Conservation (phyloP, 495 filamentous ascomycete species). For the Umbilicaria muhlenbergii region DNA sequence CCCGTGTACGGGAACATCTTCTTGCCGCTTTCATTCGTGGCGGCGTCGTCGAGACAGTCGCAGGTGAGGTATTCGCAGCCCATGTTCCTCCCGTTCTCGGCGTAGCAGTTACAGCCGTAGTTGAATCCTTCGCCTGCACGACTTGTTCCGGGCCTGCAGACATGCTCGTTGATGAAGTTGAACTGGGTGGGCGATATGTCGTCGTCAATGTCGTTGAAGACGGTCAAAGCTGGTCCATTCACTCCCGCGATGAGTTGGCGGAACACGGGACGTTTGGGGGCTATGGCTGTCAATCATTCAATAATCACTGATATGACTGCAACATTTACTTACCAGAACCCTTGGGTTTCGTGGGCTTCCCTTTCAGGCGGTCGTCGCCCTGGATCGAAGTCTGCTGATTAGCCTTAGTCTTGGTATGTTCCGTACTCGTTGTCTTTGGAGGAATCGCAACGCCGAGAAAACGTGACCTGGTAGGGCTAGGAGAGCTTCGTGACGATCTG, state of each 20-base stretch:
- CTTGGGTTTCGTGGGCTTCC: too few relatives aligned
- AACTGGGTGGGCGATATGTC: conserved; percentile 16
- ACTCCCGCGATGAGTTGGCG: neutral
- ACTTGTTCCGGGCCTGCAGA: conserved; percentile 21
- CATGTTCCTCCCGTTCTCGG: conserved; percentile 16
- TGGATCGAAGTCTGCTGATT: too few relatives aligned
- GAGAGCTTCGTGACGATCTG: too few relatives aligned
- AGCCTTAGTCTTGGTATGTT: too few relatives aligned
- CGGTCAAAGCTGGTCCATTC: neutral
- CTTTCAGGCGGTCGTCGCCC: too few relatives aligned
- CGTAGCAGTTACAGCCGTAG: conserved; percentile 24
- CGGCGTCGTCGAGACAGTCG: conserved; percentile 20
- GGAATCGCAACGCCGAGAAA: too few relatives aligned
- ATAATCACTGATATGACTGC: too few relatives aligned
- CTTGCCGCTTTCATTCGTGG: conserved; percentile 12
- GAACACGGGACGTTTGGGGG: too few relatives aligned
- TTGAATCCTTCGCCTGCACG: conserved; percentile 22
- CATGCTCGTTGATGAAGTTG: conserved; percentile 28
- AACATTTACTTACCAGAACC: too few relatives aligned
- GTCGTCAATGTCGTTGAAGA: conserved; percentile 11
- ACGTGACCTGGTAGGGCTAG: too few relatives aligned
- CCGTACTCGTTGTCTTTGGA: too few relatives aligned
- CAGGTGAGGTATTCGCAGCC: conserved; percentile 24
- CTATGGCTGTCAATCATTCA: too few relatives aligned
- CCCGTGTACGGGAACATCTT: conserved; percentile 23